Evolutionary conservation across 1,139 yeast genomes (phyloP), one percentile per base, ranked within the genome.

Genomic region (Sugiyamaella paludigena): DNA sequence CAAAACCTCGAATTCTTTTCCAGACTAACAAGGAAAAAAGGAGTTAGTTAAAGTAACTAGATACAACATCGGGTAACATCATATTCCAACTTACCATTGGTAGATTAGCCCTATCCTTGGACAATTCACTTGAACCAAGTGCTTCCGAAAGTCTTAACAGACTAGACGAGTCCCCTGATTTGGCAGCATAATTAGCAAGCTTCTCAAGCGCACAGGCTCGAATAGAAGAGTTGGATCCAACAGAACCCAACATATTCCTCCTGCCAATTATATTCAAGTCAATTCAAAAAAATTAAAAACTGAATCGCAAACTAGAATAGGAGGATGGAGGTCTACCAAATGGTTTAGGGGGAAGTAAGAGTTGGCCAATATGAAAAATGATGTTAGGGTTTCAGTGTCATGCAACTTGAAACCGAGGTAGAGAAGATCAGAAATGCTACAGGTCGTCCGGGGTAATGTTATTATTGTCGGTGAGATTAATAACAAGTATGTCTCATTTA

Each of bases 1-100:
- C 49, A 89, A 68, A 5, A 84, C 80, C 61, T 89, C 95, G 60
- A 82, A 76, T 63, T 88, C 95, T 47, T 77, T 78, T 32, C 58
- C 66, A 45, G 58, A 64, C 66, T 52, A 54, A 11, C 5, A 12
- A n/a, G n/a, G n/a, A n/a, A n/a, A n/a, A n/a, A n/a, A n/a, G n/a
- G n/a, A 8, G 24, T 12, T 27, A 29, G 45, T 48, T 40, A 43
- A 47, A 19, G 29, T 19, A 33, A 16, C 29, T 7, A 13, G 32
- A 26, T 15, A 16, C 24, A 19, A 19, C 24, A 19, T 19, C 5
- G 24, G 24, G 5, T 4, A 19, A 19, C 24, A 4, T 19, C 24
- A 19, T 19, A 19, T 19, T 36, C 12, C 48, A 37, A 50, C 65
- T 29, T 48, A 58, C 61, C 58, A 60, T 63, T 28, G 64, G 59